phyloP scores from a whole-genome alignment of 2,329 filamentous ascomycete genomes.

The Rhynchosporium secalis region DNA sequence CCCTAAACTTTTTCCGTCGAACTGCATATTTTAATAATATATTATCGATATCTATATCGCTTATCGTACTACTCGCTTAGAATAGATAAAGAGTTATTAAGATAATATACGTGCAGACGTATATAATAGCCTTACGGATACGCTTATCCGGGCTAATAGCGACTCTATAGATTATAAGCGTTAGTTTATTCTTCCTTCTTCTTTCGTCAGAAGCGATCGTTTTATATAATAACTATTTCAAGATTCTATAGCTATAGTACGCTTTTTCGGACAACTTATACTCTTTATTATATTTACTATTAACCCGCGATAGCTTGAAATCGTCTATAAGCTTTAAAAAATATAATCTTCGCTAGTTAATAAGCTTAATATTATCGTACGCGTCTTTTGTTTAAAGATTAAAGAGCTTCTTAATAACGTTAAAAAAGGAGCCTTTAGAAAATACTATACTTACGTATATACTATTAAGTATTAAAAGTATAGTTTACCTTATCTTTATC shows the following conservation, averaged over 20 bases:
- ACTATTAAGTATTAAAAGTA: too few species aligned
- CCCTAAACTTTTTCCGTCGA: neutral
- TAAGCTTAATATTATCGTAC: too few species aligned
- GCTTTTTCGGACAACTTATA: too few species aligned
- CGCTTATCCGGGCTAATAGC: neutral
- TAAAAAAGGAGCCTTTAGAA: neutral
- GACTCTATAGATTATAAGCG: neutral
- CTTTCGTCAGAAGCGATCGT: neutral
- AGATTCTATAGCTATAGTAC: too few species aligned
- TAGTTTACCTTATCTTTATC: too few species aligned
- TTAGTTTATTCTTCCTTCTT: neutral
- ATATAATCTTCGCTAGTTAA: too few species aligned
- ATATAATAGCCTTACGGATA: neutral
- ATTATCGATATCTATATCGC: neutral
- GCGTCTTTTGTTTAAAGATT: neutral
- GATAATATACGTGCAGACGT: neutral
- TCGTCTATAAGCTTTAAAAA: too few species aligned
- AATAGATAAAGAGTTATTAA: neutral
- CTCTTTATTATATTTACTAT: too few species aligned
- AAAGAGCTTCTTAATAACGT: neutral
- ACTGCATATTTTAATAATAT: neutral
- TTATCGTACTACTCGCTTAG: neutral
- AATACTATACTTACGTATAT: neutral
- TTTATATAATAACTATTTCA: too few species aligned
- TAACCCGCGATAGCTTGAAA: too few species aligned